Evolutionary conservation across 2,329 filamentous ascomycete species (phyloP).

Genomic region (Cercospora zeina): DNA sequence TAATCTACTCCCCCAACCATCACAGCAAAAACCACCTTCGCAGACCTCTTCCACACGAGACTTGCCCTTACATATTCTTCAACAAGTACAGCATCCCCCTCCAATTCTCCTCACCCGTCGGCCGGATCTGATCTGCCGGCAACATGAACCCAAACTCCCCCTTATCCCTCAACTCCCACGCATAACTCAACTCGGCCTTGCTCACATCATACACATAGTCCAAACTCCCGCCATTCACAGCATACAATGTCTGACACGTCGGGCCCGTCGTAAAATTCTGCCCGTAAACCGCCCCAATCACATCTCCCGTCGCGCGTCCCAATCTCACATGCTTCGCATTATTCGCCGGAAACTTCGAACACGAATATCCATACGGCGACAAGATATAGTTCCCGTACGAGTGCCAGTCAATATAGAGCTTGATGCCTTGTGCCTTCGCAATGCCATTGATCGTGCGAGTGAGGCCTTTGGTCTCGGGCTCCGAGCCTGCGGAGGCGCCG

Average conservation of each 20-base stretch:
- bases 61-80: conserved; percentile 1
- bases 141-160: conserved; percentile 8
- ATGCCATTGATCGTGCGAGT: conserved; percentile 17
- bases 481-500: conserved; percentile 43
- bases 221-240: conserved; percentile 14
- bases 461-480: conserved; percentile 49
- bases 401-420: conserved; percentile 66
- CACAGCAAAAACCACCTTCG: too few species aligned
- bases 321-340: conserved; percentile 55
- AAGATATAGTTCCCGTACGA: conserved; percentile 63
- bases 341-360: conserved; percentile 45
- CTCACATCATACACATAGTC: conserved; percentile 22
- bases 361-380: conserved; percentile 61
- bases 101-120: conserved; percentile 4
- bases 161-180: conserved; percentile 15
- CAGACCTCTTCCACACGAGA: background rate
- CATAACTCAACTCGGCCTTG: conserved; percentile 19
- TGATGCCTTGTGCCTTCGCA: conserved; percentile 40
- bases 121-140: background rate
- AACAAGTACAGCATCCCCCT: conserved; percentile 8
- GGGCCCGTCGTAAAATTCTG: conserved; percentile 31
- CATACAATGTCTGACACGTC: conserved; percentile 57
- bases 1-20: too few species aligned
- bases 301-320: conserved; percentile 52
- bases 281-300: conserved; percentile 56